These are phyloP conservation scores for Tricholoma sp. DNA, from an alignment of 768 basidiomycete species.

Conservation along the genomic window DNA sequence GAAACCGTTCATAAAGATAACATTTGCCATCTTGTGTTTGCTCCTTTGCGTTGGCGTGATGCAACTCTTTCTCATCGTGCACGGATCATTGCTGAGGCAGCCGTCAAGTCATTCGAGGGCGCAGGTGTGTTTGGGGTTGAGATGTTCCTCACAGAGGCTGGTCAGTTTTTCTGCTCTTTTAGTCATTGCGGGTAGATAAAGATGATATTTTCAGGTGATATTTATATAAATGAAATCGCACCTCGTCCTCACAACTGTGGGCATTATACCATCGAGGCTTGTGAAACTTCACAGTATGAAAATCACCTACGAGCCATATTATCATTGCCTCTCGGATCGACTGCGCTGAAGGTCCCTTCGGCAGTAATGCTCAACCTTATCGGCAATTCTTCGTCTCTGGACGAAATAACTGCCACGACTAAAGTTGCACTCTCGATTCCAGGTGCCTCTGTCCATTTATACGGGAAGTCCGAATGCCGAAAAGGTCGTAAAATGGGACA, in stretches of 20 bases:
- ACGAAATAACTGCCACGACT: slow-evolving; percentile 50
- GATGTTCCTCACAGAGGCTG: slow-evolving; percentile 90
- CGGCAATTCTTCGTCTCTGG: slow-evolving; percentile 67
- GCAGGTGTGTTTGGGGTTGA: slow-evolving; percentile 98
- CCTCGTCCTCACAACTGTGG: slow-evolving; percentile 98
- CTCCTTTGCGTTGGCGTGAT: slow-evolving; percentile 68
- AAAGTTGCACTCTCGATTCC: slow-evolving; percentile 60
- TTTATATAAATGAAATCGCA: slow-evolving; percentile 95
- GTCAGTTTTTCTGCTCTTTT: slow-evolving; percentile 36
- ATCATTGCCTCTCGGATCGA: slow-evolving; percentile 83
- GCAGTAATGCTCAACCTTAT: slow-evolving; percentile 94
- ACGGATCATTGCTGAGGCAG: slow-evolving; percentile 69
- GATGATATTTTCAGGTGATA: slow-evolving; percentile 42
- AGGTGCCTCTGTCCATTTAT: slow-evolving; percentile 83
- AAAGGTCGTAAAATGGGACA: slow-evolving; percentile 98
- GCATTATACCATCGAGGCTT: slow-evolving; percentile 98
- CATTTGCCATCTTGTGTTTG: slow-evolving; percentile 90
- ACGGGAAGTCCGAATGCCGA: slow-evolving; percentile 88
- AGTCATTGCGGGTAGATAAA: background rate
- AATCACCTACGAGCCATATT: slow-evolving; percentile 96
- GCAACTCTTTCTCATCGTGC: slow-evolving; percentile 54
- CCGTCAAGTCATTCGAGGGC: slow-evolving; percentile 72
- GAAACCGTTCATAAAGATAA: slow-evolving; percentile 95
- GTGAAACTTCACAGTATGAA: slow-evolving; percentile 93
- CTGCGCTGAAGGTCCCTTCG: slow-evolving; percentile 79